These are phyloP conservation scores for Turritis glabra DNA, from an alignment of 345 rosid genomes.

Conservation along the genomic window DNA sequence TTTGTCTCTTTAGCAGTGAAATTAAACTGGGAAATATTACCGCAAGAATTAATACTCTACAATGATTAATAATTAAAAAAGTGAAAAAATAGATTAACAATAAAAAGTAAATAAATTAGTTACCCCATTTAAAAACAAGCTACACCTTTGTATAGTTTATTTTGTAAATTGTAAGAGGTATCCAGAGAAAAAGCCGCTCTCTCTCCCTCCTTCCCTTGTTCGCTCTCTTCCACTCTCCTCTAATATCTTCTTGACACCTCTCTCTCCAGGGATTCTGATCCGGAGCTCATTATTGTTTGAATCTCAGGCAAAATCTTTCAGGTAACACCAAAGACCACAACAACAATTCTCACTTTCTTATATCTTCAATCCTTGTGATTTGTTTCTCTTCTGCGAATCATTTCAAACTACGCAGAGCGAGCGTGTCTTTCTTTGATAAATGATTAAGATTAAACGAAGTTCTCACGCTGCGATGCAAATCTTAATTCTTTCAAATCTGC, in stretches of 20 bases:
- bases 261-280: conserved; percentile 12
- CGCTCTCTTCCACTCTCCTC: conserved; percentile 33
- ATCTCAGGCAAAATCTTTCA: not conserved
- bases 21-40: not conserved
- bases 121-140: no score
- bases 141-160: no score
- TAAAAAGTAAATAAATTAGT: no score
- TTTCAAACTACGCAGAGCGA: not conserved
- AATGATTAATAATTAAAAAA: not conserved
- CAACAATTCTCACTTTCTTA: conserved; percentile 7
- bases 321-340: conserved; percentile 25
- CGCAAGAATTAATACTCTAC: not conserved
- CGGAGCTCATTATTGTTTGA: conserved; percentile 8
- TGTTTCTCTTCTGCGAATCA: not conserved
- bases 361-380: not conserved
- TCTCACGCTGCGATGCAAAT: not conserved
- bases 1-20: not conserved
- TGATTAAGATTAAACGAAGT: not conserved
- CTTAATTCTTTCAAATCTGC: conserved; percentile 1
- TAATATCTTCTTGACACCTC: no score
- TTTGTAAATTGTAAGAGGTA: no score
- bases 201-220: conserved; percentile 8
- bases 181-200: conserved; percentile 29
- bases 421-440: no score
- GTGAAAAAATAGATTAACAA: not conserved